Percentiles rank a stretch among this genome's conserved stretches.
phyloP scores from a whole-genome alignment of 257 asterid genomes.

The Nemophila menziesii region DNA sequence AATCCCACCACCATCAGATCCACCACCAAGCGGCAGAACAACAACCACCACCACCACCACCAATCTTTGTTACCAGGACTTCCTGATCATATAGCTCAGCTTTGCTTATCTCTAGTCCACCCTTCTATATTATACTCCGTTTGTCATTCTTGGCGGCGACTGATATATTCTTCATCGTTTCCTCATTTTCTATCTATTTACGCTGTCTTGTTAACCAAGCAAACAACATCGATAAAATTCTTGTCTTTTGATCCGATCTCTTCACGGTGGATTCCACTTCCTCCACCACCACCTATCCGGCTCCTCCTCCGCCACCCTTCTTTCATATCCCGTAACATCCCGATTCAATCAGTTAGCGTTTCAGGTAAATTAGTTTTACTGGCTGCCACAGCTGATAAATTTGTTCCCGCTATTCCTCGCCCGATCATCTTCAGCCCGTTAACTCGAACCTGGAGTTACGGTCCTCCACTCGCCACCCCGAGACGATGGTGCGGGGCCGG shows the following conservation, averaged over 20 bases:
- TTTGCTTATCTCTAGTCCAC: constrained; percentile 43
- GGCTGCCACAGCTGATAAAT: constrained; percentile 56
- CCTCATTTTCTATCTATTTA: constrained; percentile 68
- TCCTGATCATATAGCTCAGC: constrained; percentile 57
- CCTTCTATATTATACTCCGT: constrained; percentile 47
- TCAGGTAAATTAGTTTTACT: constrained; percentile 45
- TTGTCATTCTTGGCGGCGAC: constrained; percentile 68
- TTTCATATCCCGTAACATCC: constrained; percentile 60
- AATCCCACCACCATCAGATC: constrained; percentile 13
- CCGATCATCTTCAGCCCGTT: constrained; percentile 51
- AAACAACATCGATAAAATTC: constrained; percentile 14
- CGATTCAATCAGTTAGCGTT: constrained; percentile 51
- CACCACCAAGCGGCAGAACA: constrained; percentile 15
- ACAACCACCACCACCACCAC: constrained; percentile 14
- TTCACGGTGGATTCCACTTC: constrained; percentile 35
- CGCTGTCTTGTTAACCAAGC: constrained; percentile 26
- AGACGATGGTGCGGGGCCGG: constrained; percentile 90
- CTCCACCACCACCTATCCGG: constrained; percentile 28
- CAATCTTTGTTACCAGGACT: constrained; percentile 49
- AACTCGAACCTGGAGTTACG: constrained; percentile 29
- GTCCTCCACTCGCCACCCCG: constrained; percentile 44
- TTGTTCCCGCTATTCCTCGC: constrained; percentile 54
- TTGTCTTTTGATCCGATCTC: constrained; percentile 68
- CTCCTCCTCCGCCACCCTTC: constrained; percentile 67
- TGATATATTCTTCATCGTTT: constrained; percentile 56